phyloP scores from a whole-genome alignment of 2,329 filamentous ascomycete species.

The Simplicillium sp. region DNA sequence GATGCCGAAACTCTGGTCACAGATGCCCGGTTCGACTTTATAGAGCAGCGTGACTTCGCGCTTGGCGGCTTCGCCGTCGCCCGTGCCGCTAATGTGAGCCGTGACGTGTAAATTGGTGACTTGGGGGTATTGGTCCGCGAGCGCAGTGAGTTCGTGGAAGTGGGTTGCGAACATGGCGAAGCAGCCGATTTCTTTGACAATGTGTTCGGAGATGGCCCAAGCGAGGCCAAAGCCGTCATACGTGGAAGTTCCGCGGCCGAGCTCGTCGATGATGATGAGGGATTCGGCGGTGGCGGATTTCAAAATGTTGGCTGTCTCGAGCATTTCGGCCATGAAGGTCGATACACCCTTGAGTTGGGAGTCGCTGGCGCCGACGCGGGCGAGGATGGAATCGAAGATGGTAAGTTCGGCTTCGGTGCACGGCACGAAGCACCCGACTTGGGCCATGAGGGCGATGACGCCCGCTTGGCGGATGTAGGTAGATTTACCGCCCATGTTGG shows the following conservation, averaged over 20 bases:
- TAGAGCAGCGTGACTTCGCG: constrained; percentile 92
- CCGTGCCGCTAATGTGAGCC: constrained; percentile 66
- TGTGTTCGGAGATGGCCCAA: constrained; percentile 98
- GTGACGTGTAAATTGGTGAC: constrained; percentile 94
- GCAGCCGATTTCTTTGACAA: constrained; percentile 88
- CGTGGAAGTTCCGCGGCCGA: constrained; percentile 91
- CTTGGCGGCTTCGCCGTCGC: constrained; percentile 38
- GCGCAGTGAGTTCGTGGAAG: constrained; percentile 92
- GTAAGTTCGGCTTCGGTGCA: constrained; percentile 84
- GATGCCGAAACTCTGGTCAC: constrained; percentile 96
- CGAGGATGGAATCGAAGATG: constrained; percentile 94
- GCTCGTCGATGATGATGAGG: constrained; percentile 96
- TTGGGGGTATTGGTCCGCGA: constrained; percentile 77
- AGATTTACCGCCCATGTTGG: constrained; percentile 98
- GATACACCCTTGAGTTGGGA: constrained; percentile 96
- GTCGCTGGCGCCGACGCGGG: constrained; percentile 90
- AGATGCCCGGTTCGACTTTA: constrained; percentile 91
- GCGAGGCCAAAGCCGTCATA: constrained; percentile 99
- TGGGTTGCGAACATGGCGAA: constrained; percentile 95
- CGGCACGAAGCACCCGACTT: constrained; percentile 93
- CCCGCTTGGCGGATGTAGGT: constrained; percentile 97
- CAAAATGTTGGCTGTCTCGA: constrained; percentile 96
- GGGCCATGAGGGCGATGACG: constrained; percentile 94
- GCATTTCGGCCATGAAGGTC: constrained; percentile 99
- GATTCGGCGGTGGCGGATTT: constrained; percentile 94